Base-by-base conservation (phyloP, 495 filamentous ascomycete genomes). In the Neurospora sp. region DNA sequence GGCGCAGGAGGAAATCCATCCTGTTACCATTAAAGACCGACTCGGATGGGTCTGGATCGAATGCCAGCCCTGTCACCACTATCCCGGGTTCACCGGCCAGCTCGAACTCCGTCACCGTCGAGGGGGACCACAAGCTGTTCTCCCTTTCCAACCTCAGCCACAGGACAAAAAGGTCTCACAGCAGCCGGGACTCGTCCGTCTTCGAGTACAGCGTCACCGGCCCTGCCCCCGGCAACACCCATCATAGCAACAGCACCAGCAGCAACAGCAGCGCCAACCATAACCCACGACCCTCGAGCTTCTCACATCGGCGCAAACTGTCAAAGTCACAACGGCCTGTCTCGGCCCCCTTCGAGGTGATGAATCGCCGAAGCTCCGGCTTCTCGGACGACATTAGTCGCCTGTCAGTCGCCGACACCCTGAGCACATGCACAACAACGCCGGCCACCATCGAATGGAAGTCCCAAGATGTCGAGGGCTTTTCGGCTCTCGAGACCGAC, bases 401-500 rank as follows among this genome's bases (percentile, higher is more conserved):
- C n/a, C 41, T 75, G 14, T 82, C 79, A 22, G 39, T 77, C 69
- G 7, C 73, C 68, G 75, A 80, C 65, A 76, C 72, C 31, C 27
- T 74, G 37, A 79, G 77, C 70, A 37, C 71, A 11, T 48, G 61
- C 39, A 53, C 39, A 10, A 59, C 72, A 2, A 41, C 70, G 1
- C 70, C 75, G 37, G 73, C 74, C 14, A 71, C 73, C 3, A 71
- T 80, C 61, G 78, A 81, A 59, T 82, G 80, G 80, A 68, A 65
- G 39, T 72, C 75, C 31, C 88, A 92, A 72, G 76, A 72, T 38
- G 76, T 82, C 40, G 76, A 80, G 53, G 79, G 78, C 20, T 88
- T 91, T 80, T 93, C 93, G 4, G 89, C 93, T 74, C 87, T 96
- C 35, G 93, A 97, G 81, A 91, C 91, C 2, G 92, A 92, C 41